Base-by-base conservation (phyloP, 768 basidiomycete genomes). In the Cantharellus cinnabarinus region DNA sequence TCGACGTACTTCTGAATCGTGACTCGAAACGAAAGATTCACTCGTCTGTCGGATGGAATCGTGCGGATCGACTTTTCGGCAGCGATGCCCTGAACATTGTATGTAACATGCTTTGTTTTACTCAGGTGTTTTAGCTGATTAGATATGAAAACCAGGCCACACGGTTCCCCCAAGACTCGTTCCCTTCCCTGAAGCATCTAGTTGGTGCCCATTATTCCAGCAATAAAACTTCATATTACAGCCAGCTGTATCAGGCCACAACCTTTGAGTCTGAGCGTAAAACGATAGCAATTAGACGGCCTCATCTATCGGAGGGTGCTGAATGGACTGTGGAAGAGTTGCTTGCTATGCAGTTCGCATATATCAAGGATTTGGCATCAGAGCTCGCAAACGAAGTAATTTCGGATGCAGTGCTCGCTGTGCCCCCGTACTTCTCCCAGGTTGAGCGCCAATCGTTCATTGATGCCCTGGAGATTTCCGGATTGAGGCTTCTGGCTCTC, bases 11-110 rank as follows among this genome's bases (percentile, higher is more conserved):
- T 37, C 75, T 98, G 59, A 95, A 97, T 73, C 88, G 88, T 68
- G 94, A 97, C 68, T 95, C 91, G 38, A 98, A 97, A 73, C 76
- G 95, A 61, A 98, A 98, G 72, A 89, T 95, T 39, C 83, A 86
- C 63, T 81, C 85, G 14, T 79, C 82, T 1, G 89, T 98, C 0
- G 86, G 81, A 5, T 94, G 91, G 86, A 94, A 95, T 71, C 66
- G 70, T 65, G 81, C 81, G 7, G 94, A 97, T 65, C 74, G 95
- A 58, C 70, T 90, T 41, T 94, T 98, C 71, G 90, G 90, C 3
- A 72, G 78, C 38, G 95, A 98, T 69, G 93, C 89, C 2, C 81
- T 81, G 64, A 86, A 84, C 70, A 71, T 95, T 62, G 93, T 94
- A 69, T 64, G 88, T 77, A 37, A 10, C 52, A 7, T 14, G 35